Evolutionary conservation across 495 filamentous ascomycete genomes (phyloP), one percentile per base, ranked within the genome.

Genomic region (Tirmania nivea): DNA sequence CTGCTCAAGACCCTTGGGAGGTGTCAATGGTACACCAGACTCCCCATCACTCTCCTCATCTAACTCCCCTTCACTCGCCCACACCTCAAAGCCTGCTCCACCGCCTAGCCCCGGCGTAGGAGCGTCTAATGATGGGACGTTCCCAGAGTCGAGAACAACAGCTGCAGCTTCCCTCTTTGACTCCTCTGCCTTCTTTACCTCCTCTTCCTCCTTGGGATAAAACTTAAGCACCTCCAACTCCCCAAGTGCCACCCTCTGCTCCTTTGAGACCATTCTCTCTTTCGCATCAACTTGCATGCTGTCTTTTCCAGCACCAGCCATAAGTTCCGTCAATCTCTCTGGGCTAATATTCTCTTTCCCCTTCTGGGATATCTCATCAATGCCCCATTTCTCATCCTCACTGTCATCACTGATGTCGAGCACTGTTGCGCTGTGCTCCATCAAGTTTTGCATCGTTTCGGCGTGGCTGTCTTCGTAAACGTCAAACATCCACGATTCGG

Each of bases 331-430:
- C 77, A 63, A 36, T 31, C 60, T 56, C n/a, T 69, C 60, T 1
- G 84, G 84, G 7, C 89, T 83, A 16, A 92, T 80, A 60, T 97
- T 97, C 71, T 97, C 90, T 71, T 95, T 95, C 45, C 83, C 85
- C 21, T 79, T 73, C 55, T 78, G 75, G 19, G 72, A 72, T 8
- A 67, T 59, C 49, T 82, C 78, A 8, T 75, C 72, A 39, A 70
- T 71, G 25, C 63, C 65, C 14, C 71, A 66, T 42, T 67, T 70
- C 54, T 76, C 74, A 37, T 70, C 75, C 60, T 78, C 73, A 61
- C 80, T 77, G 53, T 80, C 78, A 37, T 79, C 80, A 48, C 72
- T 78, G 66, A 97, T 87, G 62, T 96, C 89, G 0, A 97, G 75
- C 0, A 80, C 80, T 60, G 78, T 76, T 19, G 90, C 85, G 34